Evolutionary conservation across 352 stramenopile genomes (phyloP).

Genomic region (Phytopythium montanum): DNA sequence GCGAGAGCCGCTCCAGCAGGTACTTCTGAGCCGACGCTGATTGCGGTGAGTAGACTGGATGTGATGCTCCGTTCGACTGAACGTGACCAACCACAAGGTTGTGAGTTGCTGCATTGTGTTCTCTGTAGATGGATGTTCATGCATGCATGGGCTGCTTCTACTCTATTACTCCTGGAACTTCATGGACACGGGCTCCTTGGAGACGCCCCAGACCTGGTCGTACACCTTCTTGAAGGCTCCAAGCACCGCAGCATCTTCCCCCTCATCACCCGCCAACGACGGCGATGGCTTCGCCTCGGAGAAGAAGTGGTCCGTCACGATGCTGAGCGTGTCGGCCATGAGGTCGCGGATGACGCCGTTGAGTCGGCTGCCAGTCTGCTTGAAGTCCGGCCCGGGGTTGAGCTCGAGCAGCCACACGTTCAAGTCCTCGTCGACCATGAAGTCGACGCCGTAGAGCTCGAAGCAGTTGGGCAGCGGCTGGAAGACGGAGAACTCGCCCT

Average conservation of each 20-base stretch:
- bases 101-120: neutral
- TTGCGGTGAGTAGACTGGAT: neutral
- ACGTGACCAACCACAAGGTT: neutral
- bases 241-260: conserved; percentile 10
- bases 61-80: neutral
- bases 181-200: conserved; percentile 45
- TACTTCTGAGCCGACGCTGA: conserved; percentile 49
- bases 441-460: conserved; percentile 75
- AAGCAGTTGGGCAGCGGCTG: conserved; percentile 68
- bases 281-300: conserved; percentile 2
- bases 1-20: conserved; percentile 35
- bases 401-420: conserved; percentile 71
- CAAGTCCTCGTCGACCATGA: conserved; percentile 67
- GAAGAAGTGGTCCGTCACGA: conserved; percentile 58
- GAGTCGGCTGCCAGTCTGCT: conserved; percentile 62
- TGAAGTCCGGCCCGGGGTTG: conserved; percentile 77
- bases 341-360: conserved; percentile 57
- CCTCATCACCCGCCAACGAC: neutral
- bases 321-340: conserved; percentile 53
- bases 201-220: conserved; percentile 49
- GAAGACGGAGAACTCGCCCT: conserved; percentile 74
- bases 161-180: conserved; percentile 38
- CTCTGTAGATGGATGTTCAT: conserved; percentile 4
- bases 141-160: neutral
- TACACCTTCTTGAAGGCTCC: conserved; percentile 53